Conservation (phyloP, 2,329 filamentous ascomycete species). For the Phaeosphaeriaceae sp. region DNA sequence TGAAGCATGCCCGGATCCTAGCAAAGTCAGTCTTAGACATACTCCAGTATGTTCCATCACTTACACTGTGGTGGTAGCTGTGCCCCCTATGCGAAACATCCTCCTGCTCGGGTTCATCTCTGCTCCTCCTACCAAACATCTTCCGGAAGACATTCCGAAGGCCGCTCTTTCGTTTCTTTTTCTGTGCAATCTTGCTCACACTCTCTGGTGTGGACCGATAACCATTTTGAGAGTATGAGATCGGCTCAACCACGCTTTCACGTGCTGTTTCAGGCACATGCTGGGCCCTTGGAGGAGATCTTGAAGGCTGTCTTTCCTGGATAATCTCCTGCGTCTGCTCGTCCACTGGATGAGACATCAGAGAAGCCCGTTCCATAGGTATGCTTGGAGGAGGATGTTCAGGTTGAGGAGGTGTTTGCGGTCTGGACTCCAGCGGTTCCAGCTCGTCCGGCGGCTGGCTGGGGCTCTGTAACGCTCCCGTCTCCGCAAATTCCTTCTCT, state of each 20-base stretch:
- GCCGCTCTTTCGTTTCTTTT: slow-evolving; percentile 46
- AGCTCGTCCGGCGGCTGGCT: slow-evolving; percentile 21
- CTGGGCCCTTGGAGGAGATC: slow-evolving; percentile 30
- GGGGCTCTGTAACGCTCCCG: slow-evolving; percentile 21
- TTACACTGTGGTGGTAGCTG: slow-evolving; percentile 46
- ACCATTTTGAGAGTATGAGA: slow-evolving; percentile 35
- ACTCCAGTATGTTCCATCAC: slow-evolving; percentile 11
- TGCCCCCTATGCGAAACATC: slow-evolving; percentile 33
- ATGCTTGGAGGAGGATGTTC: slow-evolving; percentile 18
- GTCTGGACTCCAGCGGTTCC: slow-evolving; percentile 17
- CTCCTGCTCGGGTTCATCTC: slow-evolving; percentile 32
- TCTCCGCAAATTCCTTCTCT: slow-evolving; percentile 39
- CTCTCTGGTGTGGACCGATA: slow-evolving; percentile 40
- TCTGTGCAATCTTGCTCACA: slow-evolving; percentile 30
- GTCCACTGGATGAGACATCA: slow-evolving; percentile 19
- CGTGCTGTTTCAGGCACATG: slow-evolving; percentile 33
- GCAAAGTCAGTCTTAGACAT: slow-evolving; percentile 7
- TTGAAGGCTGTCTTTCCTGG: slow-evolving; percentile 11
- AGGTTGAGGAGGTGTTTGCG: slow-evolving; percentile 20
- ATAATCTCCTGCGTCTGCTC: slow-evolving; percentile 10
- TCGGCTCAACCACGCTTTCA: slow-evolving; percentile 31
- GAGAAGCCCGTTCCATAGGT: slow-evolving; percentile 13
- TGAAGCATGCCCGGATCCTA: slow-evolving; percentile 42
- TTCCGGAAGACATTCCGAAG: slow-evolving; percentile 46
- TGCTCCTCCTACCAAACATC: slow-evolving; percentile 46